These are phyloP conservation scores for Mrakia blollopis DNA, from an alignment of 768 basidiomycete genomes.

Conservation along the genomic window DNA sequence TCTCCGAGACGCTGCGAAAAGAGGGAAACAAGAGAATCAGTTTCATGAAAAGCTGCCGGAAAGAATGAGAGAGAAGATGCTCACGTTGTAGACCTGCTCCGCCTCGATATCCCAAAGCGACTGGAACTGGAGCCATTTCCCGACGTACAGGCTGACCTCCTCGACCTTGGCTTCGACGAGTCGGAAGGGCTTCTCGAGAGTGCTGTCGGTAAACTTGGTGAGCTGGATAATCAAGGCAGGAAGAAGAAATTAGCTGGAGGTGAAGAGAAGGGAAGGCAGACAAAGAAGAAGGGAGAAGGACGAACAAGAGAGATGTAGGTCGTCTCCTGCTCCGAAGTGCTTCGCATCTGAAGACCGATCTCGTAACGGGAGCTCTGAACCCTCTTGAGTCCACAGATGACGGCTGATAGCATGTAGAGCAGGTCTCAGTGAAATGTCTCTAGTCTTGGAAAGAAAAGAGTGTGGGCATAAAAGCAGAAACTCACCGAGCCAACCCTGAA, in stretches of 20 bases:
- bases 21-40: background rate
- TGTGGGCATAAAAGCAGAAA: constrained; percentile 3
- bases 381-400: constrained; percentile 77
- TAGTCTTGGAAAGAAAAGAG: background rate
- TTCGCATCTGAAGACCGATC: constrained; percentile 85
- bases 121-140: constrained; percentile 98
- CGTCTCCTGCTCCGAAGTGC: constrained; percentile 57
- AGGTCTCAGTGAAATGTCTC: too few relatives aligned
- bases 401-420: constrained; percentile 52
- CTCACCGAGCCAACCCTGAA: constrained; percentile 83
- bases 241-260: background rate
- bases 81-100: constrained; percentile 80
- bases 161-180: constrained; percentile 84
- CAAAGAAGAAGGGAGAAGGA: constrained; percentile 3
- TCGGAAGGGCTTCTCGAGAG: constrained; percentile 72
- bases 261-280: background rate
- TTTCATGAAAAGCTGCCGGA: background rate
- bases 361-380: constrained; percentile 96
- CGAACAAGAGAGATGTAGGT: constrained; percentile 78
- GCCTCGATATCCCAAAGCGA: constrained; percentile 97
- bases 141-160: constrained; percentile 82
- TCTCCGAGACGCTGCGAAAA: constrained; percentile 69
- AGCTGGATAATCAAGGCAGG: constrained; percentile 51
- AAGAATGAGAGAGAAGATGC: background rate
- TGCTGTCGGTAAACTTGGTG: constrained; percentile 64